Evolutionary conservation across 306 rosid species (phyloP).

Genomic region (Quercus cerris): DNA sequence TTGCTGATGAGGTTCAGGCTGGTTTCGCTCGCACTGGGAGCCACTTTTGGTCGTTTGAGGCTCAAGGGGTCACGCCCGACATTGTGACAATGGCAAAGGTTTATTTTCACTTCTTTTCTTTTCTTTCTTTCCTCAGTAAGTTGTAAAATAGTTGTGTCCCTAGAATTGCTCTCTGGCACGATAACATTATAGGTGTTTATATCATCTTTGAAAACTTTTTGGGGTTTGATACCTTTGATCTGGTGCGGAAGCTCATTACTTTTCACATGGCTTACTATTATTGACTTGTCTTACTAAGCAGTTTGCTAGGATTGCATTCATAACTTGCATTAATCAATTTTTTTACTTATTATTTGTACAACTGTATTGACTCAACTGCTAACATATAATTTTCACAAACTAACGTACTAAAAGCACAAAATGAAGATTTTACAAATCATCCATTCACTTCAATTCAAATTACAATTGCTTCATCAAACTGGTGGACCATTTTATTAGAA

Average conservation of each 20-base stretch:
- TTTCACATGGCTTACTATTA: not conserved
- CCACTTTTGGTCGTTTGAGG: conserved; percentile 93
- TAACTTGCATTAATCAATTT: not conserved
- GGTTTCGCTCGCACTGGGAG: conserved; percentile 93
- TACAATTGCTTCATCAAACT: not conserved
- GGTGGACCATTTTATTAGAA: not conserved
- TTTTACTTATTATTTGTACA: not conserved
- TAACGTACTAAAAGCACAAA: not conserved
- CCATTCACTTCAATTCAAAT: not conserved
- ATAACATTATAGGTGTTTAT: not conserved
- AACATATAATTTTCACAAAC: too few relatives aligned
- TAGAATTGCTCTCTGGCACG: not conserved
- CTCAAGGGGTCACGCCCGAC: conserved; percentile 91
- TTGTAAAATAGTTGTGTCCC: not conserved
- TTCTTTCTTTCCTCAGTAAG: not conserved
- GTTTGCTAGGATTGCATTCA: not conserved
- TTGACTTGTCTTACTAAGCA: not conserved
- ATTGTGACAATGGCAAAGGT: conserved; percentile 97
- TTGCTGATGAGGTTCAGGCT: conserved; percentile 89
- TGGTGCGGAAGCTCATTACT: not conserved
- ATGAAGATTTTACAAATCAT: not conserved
- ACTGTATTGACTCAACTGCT: too few relatives aligned
- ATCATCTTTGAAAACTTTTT: too few relatives aligned
- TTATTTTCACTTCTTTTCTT: conserved; percentile 11
- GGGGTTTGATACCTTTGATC: too few relatives aligned